Conservation (phyloP, 2,329 filamentous ascomycete genomes). For the Beauveria bassiana region DNA sequence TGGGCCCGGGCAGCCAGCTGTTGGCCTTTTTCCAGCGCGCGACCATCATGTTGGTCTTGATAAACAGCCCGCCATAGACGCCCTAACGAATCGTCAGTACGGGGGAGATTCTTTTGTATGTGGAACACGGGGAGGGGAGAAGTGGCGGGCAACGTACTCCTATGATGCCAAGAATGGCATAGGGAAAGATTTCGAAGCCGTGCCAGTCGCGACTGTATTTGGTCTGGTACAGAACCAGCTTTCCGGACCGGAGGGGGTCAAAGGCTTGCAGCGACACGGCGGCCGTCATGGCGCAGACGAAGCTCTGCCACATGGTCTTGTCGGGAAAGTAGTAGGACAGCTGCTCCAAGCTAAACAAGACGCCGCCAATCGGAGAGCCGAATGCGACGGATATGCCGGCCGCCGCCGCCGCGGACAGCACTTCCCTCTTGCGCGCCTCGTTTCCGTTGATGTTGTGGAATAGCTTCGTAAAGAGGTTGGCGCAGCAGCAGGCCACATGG, state of each 20-base stretch:
- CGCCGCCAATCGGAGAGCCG: conserved; percentile 86
- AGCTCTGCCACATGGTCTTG: conserved; percentile 99
- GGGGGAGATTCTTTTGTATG: neutral
- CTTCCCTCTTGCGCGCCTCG: conserved; percentile 89
- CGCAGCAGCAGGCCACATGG: conserved; percentile 94
- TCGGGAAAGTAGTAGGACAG: conserved; percentile 96
- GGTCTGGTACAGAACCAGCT: conserved; percentile 93
- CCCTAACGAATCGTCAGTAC: conserved; percentile 40
- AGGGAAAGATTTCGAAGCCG: conserved; percentile 86
- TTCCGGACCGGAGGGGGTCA: conserved; percentile 90
- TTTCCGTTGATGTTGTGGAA: conserved; percentile 75
- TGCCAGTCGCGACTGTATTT: conserved; percentile 91
- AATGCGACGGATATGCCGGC: conserved; percentile 92
- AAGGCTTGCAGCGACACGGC: conserved; percentile 87
- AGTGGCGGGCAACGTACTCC: conserved; percentile 41
- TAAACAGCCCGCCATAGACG: conserved; percentile 91
- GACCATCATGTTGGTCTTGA: conserved; percentile 85
- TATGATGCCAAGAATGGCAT: conserved; percentile 74
- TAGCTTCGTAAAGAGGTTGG: conserved; percentile 75
- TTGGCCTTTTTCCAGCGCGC: conserved; percentile 68
- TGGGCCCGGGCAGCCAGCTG: conserved; percentile 60
- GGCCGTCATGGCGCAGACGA: conserved; percentile 98
- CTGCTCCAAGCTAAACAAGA: conserved; percentile 94
- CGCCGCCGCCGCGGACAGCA: conserved; percentile 85
- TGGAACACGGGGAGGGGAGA: neutral